A percentile compares a stretch with the other conserved stretches of the same genome.
Conservation (phyloP, 257 asterid species). For the Hygrophila difformis region DNA sequence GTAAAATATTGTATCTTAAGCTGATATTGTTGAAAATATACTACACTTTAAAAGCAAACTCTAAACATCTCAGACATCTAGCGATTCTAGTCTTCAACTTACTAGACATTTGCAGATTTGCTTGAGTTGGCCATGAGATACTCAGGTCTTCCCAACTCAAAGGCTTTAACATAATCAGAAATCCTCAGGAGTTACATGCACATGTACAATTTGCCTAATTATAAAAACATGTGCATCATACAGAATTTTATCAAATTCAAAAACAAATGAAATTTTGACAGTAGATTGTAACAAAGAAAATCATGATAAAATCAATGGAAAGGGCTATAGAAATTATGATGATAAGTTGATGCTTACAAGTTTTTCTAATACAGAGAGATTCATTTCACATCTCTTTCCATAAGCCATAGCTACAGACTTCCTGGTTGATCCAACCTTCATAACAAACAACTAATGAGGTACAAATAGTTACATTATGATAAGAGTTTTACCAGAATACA, state of each 20-base stretch:
- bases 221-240: not conserved
- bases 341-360: conserved; percentile 38
- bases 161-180: not conserved
- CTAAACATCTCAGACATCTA: not conserved
- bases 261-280: too few relatives aligned
- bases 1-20: not conserved
- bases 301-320: conserved; percentile 5
- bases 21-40: not conserved
- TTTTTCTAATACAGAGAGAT: conserved; percentile 61
- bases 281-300: not conserved
- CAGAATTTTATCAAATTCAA: conserved; percentile 3
- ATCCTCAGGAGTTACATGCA: conserved; percentile 11
- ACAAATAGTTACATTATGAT: conserved; percentile 15
- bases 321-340: conserved; percentile 1
- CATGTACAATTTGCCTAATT: not conserved
- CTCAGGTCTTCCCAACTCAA: conserved; percentile 1
- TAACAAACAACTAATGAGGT: conserved; percentile 15
- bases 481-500: too few relatives aligned
- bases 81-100: conserved; percentile 4
- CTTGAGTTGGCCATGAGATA: conserved; percentile 5
- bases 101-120: not conserved
- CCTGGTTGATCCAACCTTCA: conserved; percentile 88
- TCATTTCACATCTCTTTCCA: conserved; percentile 79
- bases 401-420: conserved; percentile 73
- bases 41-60: not conserved